Percentiles rank a stretch among this genome's conserved stretches.
These are phyloP conservation scores for Juglanconis oblonga DNA, from an alignment of 2,329 filamentous ascomycete species.

Conservation along the genomic window DNA sequence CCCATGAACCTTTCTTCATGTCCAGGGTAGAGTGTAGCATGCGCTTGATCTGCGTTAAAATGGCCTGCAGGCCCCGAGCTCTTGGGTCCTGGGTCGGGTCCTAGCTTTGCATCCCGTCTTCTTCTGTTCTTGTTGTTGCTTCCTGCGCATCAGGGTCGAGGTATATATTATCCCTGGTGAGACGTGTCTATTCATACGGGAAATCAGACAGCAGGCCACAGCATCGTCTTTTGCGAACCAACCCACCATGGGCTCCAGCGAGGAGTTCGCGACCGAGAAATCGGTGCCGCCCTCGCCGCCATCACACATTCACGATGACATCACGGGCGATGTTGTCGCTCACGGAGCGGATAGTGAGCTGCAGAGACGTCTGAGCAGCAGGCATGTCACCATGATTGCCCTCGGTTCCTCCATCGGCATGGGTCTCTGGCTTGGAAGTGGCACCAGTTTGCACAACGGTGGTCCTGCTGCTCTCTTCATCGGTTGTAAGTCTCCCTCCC, in stretches of 20 bases:
- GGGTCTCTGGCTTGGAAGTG: constrained; percentile 45
- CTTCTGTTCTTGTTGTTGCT: not conserved
- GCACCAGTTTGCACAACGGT: constrained; percentile 36
- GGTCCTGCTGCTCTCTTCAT: constrained; percentile 43
- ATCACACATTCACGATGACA: not conserved
- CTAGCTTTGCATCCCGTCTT: not conserved
- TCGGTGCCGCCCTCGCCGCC: constrained; percentile 7
- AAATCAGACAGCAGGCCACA: not conserved
- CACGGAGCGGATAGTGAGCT: constrained; percentile 27
- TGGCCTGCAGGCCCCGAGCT: constrained; percentile 10
- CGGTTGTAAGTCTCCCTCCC: constrained; percentile 30
- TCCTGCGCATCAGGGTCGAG: not conserved
- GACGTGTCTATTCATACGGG: not conserved
- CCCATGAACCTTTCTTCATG: not conserved
- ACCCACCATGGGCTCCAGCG: constrained; percentile 15
- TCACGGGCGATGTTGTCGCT: not conserved
- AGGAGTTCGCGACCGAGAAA: constrained; percentile 12
- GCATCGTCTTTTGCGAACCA: not conserved
- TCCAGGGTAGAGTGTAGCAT: not conserved
- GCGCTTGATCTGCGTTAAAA: constrained; percentile 4
- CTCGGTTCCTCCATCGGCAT: constrained; percentile 43
- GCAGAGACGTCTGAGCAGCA: constrained; percentile 36
- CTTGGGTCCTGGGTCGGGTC: not conserved
- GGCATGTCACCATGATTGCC: constrained; percentile 54
- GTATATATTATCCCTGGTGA: not conserved